Evolutionary conservation across 1,284 basidiomycete genomes (phyloP).

Genomic region (Butyriboletus pseudospeciosus): DNA sequence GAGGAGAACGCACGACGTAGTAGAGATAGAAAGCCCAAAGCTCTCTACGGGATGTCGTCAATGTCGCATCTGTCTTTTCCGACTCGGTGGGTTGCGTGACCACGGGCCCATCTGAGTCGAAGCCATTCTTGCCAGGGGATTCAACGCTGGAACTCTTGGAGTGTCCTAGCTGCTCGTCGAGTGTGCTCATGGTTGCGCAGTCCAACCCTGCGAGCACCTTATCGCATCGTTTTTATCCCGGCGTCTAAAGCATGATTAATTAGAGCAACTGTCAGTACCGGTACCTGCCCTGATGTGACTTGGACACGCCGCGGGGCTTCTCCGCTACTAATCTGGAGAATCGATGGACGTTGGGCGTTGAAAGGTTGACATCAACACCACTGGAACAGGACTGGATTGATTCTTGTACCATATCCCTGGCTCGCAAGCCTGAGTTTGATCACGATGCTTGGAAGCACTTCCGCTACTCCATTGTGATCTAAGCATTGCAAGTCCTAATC

Average conservation of each 20-base stretch:
- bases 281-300: too few species aligned
- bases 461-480: too few species aligned
- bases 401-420: too few species aligned
- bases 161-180: neutral
- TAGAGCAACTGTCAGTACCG: too few species aligned
- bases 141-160: neutral
- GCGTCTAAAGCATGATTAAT: neutral
- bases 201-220: neutral
- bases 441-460: too few species aligned
- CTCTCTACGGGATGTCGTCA: slow-evolving; percentile 50
- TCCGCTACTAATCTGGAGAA: too few species aligned
- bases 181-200: slow-evolving; percentile 1
- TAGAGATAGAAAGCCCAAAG: slow-evolving; percentile 71
- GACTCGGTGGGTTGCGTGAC: neutral
- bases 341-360: too few species aligned
- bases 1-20: slow-evolving; percentile 47
- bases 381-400: too few species aligned
- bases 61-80: neutral
- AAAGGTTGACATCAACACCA: too few species aligned
- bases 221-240: neutral
- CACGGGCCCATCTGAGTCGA: neutral
- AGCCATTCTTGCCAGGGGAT: neutral
- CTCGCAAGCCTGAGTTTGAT: too few species aligned
- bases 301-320: too few species aligned
- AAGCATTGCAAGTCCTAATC: too few species aligned